A percentile compares a stretch with the other conserved stretches of the same genome.
Evolutionary conservation across 1,139 yeast species (phyloP).

Genomic region (Kurtzmaniella quercitrusa): DNA sequence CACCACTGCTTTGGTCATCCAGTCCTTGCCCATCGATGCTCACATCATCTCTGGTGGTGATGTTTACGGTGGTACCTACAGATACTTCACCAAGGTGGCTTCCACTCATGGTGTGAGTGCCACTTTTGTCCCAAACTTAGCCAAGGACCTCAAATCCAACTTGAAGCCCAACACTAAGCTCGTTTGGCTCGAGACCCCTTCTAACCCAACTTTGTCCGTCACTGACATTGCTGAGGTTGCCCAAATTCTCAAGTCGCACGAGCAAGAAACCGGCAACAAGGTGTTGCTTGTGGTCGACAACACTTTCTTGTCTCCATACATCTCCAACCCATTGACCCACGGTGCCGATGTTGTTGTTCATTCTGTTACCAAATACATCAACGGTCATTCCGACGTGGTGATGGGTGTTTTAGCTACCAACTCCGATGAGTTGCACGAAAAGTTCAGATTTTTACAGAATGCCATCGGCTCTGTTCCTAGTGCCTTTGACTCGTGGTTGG

Average conservation of each 20-base stretch:
- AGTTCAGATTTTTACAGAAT: constrained; percentile 74
- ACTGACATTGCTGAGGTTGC: constrained; percentile 68
- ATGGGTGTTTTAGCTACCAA: constrained; percentile 81
- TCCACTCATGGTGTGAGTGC: constrained; percentile 72
- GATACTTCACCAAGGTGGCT: constrained; percentile 87
- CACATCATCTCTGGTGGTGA: constrained; percentile 83
- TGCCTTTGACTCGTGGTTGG: constrained; percentile 89
- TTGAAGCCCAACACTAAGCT: constrained; percentile 62
- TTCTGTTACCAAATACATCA: constrained; percentile 86
- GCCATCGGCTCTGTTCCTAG: constrained; percentile 90
- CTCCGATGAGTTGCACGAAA: constrained; percentile 55
- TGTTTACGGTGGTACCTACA: constrained; percentile 90
- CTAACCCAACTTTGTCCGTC: constrained; percentile 78
- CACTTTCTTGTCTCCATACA: constrained; percentile 90
- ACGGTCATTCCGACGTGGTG: constrained; percentile 91
- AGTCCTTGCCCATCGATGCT: constrained; percentile 66
- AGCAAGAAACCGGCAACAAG: constrained; percentile 39
- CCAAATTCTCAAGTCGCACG: constrained; percentile 42
- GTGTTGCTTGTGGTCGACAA: constrained; percentile 80
- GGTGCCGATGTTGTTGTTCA: constrained; percentile 90
- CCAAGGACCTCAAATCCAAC: constrained; percentile 51
- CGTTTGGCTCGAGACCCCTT: constrained; percentile 89
- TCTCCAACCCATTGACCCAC: constrained; percentile 74
- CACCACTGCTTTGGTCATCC: constrained; percentile 74
- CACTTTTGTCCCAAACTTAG: constrained; percentile 63